Evolutionary conservation across 148 eudicot species (phyloP), one percentile per base, ranked within the genome.

Genomic region (Chenopodium album): DNA sequence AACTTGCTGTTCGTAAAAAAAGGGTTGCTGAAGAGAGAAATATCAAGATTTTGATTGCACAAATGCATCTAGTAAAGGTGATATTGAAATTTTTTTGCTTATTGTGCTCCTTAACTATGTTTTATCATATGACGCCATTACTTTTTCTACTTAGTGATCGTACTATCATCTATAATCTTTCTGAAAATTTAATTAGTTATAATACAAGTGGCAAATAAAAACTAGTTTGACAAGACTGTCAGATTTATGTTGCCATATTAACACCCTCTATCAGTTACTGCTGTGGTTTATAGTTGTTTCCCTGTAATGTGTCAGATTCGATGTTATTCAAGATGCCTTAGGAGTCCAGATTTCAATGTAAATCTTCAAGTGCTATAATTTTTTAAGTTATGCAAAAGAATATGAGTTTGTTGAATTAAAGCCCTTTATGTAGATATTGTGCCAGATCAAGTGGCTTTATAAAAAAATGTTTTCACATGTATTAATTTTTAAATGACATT

Each of bases 1-100:
- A 89, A 76, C 82, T 87, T 81, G 98, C 99, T 84, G 71, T 78
- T 32, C 90, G 79, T 22, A 87, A 88, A 78, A 87, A 86, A 73
- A 94, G 90, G 86, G 94, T 94, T 32, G 83, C 86, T 2, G 98
- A 90, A 84, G 99, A 92, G 88, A 92, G 97, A 86, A 96, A 92
- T 83, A 90, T 96, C 76, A 88, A 89, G 88, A 96, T 96, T 67
- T 81, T 96, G 76, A 89, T 91, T 76, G 99, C 95, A 14, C 99
- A 96, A 86, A 91, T 96, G 94, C 93, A 91, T 82, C 86, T 92
- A 20, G 90, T 94, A 17, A 88, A 91, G 98, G 98, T 96, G 82
- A 84, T 78, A 62, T 64, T 73, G 59, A 41, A 2, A 10, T 83
- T 72, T 83, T 72, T 48, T 31, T 34, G 56, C 77, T 80, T 78